A percentile compares a stretch with the other conserved stretches of the same genome.
phyloP scores from a whole-genome alignment of 2,329 filamentous ascomycete genomes.

The Aschersonia sp. region DNA sequence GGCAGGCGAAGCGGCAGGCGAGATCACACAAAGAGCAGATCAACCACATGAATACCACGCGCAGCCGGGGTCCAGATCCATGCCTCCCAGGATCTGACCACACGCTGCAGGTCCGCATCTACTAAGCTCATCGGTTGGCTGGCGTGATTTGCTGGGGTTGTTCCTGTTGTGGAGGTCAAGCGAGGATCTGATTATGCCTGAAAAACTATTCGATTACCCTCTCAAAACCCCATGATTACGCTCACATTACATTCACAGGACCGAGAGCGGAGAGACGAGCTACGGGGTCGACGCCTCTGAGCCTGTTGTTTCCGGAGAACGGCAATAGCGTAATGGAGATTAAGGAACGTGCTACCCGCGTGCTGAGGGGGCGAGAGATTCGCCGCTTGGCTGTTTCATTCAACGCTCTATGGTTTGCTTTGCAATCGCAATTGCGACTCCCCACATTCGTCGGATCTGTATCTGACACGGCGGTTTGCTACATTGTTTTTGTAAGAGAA shows the following conservation, averaged over 20 bases:
- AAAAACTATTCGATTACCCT: constrained; percentile 2
- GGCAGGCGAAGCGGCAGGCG: no score
- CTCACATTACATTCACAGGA: neutral
- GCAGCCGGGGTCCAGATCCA: constrained; percentile 3
- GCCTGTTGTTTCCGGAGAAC: neutral
- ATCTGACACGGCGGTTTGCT: constrained; percentile 14
- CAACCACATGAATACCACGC: neutral
- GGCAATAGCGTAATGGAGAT: neutral
- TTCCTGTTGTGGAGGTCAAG: constrained; percentile 1
- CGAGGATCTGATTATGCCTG: constrained; percentile 6
- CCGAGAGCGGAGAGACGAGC: neutral
- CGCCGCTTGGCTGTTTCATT: neutral
- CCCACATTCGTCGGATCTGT: constrained; percentile 11
- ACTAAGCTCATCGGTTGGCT: constrained; percentile 6
- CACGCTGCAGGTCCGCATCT: constrained; percentile 6
- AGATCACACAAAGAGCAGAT: neutral
- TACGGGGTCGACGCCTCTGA: neutral
- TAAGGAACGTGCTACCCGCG: no score
- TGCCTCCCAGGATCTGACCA: constrained; percentile 4
- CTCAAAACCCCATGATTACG: constrained; percentile 6
- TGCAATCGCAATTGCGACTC: constrained; percentile 1
- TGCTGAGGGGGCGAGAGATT: neutral
- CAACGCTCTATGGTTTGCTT: neutral
- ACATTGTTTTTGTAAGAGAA: constrained; percentile 23
- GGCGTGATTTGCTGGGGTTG: neutral